Conservation (phyloP, 2,329 filamentous ascomycete species). For the Aspergillus brasiliensis region DNA sequence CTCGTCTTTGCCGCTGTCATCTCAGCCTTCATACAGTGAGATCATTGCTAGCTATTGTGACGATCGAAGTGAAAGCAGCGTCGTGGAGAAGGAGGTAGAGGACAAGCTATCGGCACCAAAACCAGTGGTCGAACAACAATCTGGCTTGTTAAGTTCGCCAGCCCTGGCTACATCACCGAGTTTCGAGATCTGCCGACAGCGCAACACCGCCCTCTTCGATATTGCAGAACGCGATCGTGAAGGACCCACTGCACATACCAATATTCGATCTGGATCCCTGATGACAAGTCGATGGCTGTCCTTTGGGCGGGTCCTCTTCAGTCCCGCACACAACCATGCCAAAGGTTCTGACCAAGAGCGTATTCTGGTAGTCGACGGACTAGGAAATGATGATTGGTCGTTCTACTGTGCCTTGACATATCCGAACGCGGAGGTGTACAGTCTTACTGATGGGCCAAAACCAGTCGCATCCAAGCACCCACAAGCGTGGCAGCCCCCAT, state of each 20-base stretch:
- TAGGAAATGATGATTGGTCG: slow-evolving; percentile 56
- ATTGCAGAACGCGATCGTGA: slow-evolving; percentile 47
- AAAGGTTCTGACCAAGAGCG: slow-evolving; percentile 43
- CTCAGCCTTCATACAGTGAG: slow-evolving; percentile 57
- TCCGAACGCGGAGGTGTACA: slow-evolving; percentile 49
- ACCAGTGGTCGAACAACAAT: slow-evolving; percentile 26
- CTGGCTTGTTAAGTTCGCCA: slow-evolving; percentile 30
- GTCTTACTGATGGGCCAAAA: slow-evolving; percentile 40
- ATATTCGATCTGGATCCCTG: slow-evolving; percentile 52
- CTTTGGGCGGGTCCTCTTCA: slow-evolving; percentile 54
- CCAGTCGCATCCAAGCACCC: slow-evolving; percentile 38
- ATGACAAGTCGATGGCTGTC: slow-evolving; percentile 56
- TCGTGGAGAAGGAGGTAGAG: slow-evolving; percentile 23
- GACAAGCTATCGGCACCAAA: slow-evolving; percentile 21
- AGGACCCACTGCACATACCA: slow-evolving; percentile 45
- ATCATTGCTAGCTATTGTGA: slow-evolving; percentile 55
- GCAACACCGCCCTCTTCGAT: slow-evolving; percentile 39
- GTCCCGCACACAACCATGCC: slow-evolving; percentile 51
- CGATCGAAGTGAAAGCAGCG: slow-evolving; percentile 24
- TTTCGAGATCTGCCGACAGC: slow-evolving; percentile 34
- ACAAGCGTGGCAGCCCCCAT: slow-evolving; percentile 46
- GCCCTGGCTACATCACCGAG: slow-evolving; percentile 25
- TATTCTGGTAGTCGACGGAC: slow-evolving; percentile 52
- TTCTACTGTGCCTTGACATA: slow-evolving; percentile 55
- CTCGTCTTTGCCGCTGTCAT: slow-evolving; percentile 52